Evolutionary conservation across 116 monocot species (phyloP).

Genomic region (Trichopus zeylanicus): DNA sequence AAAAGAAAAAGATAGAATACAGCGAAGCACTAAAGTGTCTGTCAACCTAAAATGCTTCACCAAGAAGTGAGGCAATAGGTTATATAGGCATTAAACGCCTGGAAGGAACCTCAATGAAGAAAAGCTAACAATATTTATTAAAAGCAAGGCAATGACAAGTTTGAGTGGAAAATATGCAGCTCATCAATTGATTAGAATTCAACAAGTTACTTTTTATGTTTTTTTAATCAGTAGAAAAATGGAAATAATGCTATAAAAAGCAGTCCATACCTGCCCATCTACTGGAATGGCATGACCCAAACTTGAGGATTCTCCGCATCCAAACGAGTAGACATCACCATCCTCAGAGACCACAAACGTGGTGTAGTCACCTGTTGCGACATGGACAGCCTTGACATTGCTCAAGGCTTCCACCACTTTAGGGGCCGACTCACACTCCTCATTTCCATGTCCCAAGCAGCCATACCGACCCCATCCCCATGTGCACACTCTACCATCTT

Average conservation of each 20-base stretch:
- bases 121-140: too few species aligned
- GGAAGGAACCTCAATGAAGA: too few species aligned
- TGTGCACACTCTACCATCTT: slow-evolving; percentile 88
- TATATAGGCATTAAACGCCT: too few species aligned
- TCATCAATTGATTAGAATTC: too few species aligned
- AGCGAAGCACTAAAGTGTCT: too few species aligned
- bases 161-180: too few species aligned
- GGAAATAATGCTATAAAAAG: not conserved
- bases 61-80: too few species aligned
- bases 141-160: too few species aligned
- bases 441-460: slow-evolving; percentile 89
- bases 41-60: too few species aligned
- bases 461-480: slow-evolving; percentile 94
- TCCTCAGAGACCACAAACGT: slow-evolving; percentile 78
- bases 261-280: slow-evolving; percentile 39
- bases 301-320: slow-evolving; percentile 77
- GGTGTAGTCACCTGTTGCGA: slow-evolving; percentile 87
- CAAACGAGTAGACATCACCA: slow-evolving; percentile 95
- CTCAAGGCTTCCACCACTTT: slow-evolving; percentile 71
- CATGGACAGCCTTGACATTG: slow-evolving; percentile 61
- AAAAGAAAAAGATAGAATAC: too few species aligned
- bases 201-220: too few species aligned
- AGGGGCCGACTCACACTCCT: slow-evolving; percentile 69
- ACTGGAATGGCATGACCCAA: slow-evolving; percentile 48
- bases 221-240: too few species aligned